A percentile compares a stretch with the other conserved stretches of the same genome.
Evolutionary conservation across 495 filamentous ascomycete species (phyloP).

Genomic region (Apiosordaria backusii): DNA sequence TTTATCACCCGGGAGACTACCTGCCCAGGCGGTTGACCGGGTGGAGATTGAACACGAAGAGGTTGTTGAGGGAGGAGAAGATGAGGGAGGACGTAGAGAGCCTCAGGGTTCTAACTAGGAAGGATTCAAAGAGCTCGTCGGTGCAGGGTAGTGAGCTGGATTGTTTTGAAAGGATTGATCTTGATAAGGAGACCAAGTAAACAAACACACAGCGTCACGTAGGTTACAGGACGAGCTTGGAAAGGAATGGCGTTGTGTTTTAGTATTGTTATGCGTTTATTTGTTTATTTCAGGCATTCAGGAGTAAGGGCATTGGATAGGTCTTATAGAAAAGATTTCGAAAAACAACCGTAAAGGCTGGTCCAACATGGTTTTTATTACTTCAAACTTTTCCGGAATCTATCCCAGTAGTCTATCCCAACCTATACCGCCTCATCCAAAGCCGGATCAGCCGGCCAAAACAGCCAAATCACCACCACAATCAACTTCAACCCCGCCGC

Average conservation of each 20-base stretch:
- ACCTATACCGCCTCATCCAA: constrained; percentile 1
- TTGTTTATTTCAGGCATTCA: neutral
- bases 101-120: neutral
- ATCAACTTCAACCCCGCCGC: constrained; percentile 53
- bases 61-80: constrained; percentile 1
- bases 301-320: neutral
- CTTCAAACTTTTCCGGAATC: too few species aligned
- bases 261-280: neutral
- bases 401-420: too few species aligned
- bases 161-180: neutral
- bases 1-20: constrained; percentile 16
- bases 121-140: neutral
- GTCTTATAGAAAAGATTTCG: neutral
- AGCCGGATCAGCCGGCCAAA: constrained; percentile 46
- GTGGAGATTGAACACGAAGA: neutral
- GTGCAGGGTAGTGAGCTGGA: neutral
- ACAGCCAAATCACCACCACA: constrained; percentile 52
- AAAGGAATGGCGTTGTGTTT: too few species aligned
- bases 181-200: neutral
- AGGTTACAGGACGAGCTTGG: neutral
- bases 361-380: neutral
- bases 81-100: neutral
- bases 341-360: neutral
- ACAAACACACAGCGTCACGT: neutral
- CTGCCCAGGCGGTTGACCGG: constrained; percentile 14